phyloP scores from a whole-genome alignment of 306 rosid genomes.

The Geum urbanum region DNA sequence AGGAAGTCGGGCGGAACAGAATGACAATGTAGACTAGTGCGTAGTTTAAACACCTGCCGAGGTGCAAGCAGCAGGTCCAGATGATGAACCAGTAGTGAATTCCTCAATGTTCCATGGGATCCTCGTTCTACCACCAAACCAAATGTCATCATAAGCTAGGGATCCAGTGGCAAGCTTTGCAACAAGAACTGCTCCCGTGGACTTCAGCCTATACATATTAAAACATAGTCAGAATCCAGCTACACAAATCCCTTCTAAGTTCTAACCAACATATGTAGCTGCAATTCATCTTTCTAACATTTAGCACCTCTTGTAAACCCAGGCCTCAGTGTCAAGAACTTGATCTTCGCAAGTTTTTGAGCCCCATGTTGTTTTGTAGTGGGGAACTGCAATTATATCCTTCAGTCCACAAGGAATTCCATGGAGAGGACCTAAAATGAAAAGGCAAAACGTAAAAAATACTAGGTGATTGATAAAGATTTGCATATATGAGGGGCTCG shows the following conservation, averaged over 20 bases:
- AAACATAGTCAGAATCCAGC: constrained; percentile 14
- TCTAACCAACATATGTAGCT: background rate
- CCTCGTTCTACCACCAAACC: constrained; percentile 85
- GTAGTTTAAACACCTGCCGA: constrained; percentile 46
- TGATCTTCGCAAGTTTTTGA: constrained; percentile 65
- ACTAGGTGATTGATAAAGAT: background rate
- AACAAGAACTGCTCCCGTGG: constrained; percentile 68
- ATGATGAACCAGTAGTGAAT: constrained; percentile 73
- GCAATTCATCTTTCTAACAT: background rate
- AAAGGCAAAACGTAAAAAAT: background rate
- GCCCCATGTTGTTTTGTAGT: constrained; percentile 75
- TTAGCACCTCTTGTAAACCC: constrained; percentile 63
- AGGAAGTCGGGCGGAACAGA: background rate
- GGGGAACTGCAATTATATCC: constrained; percentile 76
- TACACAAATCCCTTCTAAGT: constrained; percentile 12
- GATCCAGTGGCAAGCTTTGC: constrained; percentile 80
- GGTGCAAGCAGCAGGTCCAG: constrained; percentile 77
- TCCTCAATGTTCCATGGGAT: constrained; percentile 80
- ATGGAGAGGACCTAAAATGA: constrained; percentile 62
- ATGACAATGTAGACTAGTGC: background rate
- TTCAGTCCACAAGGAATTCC: constrained; percentile 86
- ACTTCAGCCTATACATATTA: constrained; percentile 40
- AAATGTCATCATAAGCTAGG: constrained; percentile 77
- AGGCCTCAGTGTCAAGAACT: constrained; percentile 60
- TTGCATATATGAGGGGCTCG: background rate